These are phyloP conservation scores for Tricholoma matsutake DNA, from an alignment of 768 basidiomycete genomes.

Conservation along the genomic window DNA sequence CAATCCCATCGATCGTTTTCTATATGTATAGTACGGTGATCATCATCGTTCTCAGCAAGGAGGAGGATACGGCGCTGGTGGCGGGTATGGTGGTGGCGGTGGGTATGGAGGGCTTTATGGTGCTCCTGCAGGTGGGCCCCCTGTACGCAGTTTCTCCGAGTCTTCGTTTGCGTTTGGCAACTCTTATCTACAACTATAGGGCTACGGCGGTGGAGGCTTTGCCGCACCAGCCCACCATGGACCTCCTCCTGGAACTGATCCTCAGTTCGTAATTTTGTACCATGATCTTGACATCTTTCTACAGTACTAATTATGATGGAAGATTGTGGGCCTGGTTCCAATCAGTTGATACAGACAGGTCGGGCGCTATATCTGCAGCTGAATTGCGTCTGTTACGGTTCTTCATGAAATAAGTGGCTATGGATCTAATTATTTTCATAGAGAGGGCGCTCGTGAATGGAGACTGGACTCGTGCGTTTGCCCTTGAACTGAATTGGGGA, in stretches of 20 bases:
- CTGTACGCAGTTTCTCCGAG: slow-evolving; percentile 5
- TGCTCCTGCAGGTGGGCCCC: slow-evolving; percentile 24
- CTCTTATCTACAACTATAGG: slow-evolving; percentile 16
- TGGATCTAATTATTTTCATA: slow-evolving; percentile 15
- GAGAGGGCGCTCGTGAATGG: slow-evolving; percentile 52
- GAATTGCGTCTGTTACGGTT: slow-evolving; percentile 59
- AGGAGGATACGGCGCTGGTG: slow-evolving; percentile 6
- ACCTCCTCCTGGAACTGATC: slow-evolving; percentile 68
- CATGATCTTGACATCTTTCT: neutral
- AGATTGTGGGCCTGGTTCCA: slow-evolving; percentile 77
- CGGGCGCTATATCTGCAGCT: slow-evolving; percentile 57
- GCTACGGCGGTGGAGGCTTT: slow-evolving; percentile 40
- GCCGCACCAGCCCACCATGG: slow-evolving; percentile 31
- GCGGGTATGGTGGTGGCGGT: slow-evolving; percentile 10
- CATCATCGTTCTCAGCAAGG: slow-evolving; percentile 16
- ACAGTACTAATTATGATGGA: neutral
- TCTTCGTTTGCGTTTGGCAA: neutral
- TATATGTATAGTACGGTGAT: slow-evolving; percentile 18
- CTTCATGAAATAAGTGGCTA: neutral
- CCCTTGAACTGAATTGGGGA: too few relatives aligned
- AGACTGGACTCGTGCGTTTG: slow-evolving; percentile 71
- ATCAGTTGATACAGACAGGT: slow-evolving; percentile 66
- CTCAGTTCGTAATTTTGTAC: slow-evolving; percentile 50
- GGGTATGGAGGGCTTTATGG: slow-evolving; percentile 21
- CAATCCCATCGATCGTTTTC: neutral